Base-by-base conservation (phyloP, 352 stramenopile species). In the Phytophthora hybrid region DNA sequence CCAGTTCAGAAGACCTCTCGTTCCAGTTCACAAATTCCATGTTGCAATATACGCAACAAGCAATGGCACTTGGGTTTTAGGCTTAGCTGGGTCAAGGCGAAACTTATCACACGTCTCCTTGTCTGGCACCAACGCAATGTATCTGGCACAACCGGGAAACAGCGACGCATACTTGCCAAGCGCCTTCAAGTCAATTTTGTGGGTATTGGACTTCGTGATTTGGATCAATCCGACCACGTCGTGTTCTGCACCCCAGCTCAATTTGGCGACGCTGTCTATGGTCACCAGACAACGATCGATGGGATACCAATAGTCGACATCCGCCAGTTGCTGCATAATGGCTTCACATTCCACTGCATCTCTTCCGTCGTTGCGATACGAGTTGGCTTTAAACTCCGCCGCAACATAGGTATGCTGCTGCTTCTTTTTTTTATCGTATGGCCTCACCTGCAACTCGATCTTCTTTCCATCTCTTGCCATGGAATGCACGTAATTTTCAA, bases 401-500 rank as follows among this genome's bases (percentile, higher is more conserved):
- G 63, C 31, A 53, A 11, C 39, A 39, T 71, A 71, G 6, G 63
- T 63, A 71, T 71, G 63, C 41, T 73, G 65, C 4, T 16, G 47
- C 57, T 1, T 0, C 52, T 62, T 73, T 21, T 19, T 32, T 59
- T 37, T 55, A 31, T 74, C 46, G 56, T 78, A 78, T 37, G 19
- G 18, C 31, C 71, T 64, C 59, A 74, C 39, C 26, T 65, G 58
- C 64, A 78, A 59, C 64, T 69, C 49, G 29, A 74, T 31, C 32
- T 54, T 69, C 64, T 74, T 46, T 63, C 71, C 44, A 56, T 60
- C 55, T 31, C 44, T 61, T 59, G 53, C 53, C 64, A 67, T 65
- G n/a, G 63, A 56, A 63, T 77, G 70, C 70, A 77, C 70, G 59
- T 65, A 73, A 65, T 77, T 73, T 44, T 73, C 58, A 37, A 73